Evolutionary conservation across 495 filamentous ascomycete genomes (phyloP), one percentile per base, ranked within the genome.

Genomic region (Hypoxylon fuscum): DNA sequence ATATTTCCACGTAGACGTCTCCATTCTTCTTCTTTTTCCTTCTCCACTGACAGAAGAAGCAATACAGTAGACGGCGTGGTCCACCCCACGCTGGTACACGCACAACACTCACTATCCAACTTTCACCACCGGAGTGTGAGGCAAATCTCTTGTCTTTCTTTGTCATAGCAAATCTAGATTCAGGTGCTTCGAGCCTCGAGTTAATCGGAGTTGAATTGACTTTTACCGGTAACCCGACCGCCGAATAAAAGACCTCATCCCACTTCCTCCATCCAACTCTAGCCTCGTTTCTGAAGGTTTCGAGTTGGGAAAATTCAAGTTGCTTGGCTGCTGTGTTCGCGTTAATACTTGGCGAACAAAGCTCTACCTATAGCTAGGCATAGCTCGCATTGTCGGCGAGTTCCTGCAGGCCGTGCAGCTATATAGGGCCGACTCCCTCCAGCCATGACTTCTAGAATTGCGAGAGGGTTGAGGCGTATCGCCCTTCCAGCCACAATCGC

Each of bases 401-500:
- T 14, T 25, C 32, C 25, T 48, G 14, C 46, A 35, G 35, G 34
- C 15, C 32, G 49, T 49, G 38, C 45, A 60, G 34, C 25, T 27
- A 60, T n/a, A n/a, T n/a, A n/a, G n/a, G n/a, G n/a, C n/a, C n/a
- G n/a, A n/a, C 15, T 40, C 29, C 20, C 43, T 55, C 12, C 54
- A 27, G 22, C 23, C 47, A 72, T 72, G 69, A n/a, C n/a, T n/a
- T 60, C 68, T 34, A 70, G 70, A 57, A 55, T 72, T 46, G 31
- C 56, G 3, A 65, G 64, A 61, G 69, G 66, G 42, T 41, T 73
- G 12, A 68, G 73, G 69, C 75, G 76, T 41, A 66, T 79, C n/a
- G 65, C 76, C 11, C 62, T 71, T 20, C 74, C 78, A 0, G 61
- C 73, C 42, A 73, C 72, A 11, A 59, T 77, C 37, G 75, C 69